Percentiles rank a stretch among this genome's conserved stretches.
phyloP scores from a whole-genome alignment of 257 asterid species.

The Capsicum pubescens region DNA sequence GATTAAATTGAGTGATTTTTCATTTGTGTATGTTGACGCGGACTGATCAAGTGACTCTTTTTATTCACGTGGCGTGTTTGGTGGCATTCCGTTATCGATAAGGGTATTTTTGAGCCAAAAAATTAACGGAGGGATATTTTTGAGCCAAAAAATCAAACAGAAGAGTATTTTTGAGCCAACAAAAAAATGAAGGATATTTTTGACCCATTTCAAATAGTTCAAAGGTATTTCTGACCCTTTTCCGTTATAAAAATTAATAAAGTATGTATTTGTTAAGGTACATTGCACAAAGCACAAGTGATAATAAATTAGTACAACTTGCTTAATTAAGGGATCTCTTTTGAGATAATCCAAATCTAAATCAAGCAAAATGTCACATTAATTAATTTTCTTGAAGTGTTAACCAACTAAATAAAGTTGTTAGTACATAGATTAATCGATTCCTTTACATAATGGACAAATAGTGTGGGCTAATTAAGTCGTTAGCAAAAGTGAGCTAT shows the following conservation, averaged over 20 bases:
- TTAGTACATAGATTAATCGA: constrained; percentile 22
- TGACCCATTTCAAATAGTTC: too few relatives aligned
- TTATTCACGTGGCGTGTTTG: too few relatives aligned
- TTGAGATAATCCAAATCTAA: constrained; percentile 32
- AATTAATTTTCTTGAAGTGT: neutral
- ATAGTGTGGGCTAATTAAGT: constrained; percentile 15
- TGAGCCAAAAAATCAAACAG: too few relatives aligned
- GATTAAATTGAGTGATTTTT: too few relatives aligned
- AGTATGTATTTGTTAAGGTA: constrained; percentile 2
- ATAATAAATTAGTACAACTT: constrained; percentile 25
- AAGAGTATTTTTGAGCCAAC: too few relatives aligned
- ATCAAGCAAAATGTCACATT: constrained; percentile 23
- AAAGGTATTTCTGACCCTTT: too few relatives aligned
- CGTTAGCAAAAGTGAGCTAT: neutral
- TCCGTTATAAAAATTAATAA: neutral
- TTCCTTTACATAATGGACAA: constrained; percentile 30
- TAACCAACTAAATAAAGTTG: constrained; percentile 28
- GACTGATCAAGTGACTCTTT: too few relatives aligned
- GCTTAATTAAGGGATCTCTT: neutral
- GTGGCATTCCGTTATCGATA: too few relatives aligned
- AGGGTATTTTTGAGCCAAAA: too few relatives aligned
- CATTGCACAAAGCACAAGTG: constrained; percentile 33
- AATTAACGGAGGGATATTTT: too few relatives aligned
- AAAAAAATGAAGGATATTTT: too few relatives aligned
- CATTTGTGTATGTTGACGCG: too few relatives aligned